Percentiles rank a stretch among this genome's conserved stretches.
Evolutionary conservation across 495 filamentous ascomycete genomes (phyloP).

Genomic region (Hypoxylon trugodes): DNA sequence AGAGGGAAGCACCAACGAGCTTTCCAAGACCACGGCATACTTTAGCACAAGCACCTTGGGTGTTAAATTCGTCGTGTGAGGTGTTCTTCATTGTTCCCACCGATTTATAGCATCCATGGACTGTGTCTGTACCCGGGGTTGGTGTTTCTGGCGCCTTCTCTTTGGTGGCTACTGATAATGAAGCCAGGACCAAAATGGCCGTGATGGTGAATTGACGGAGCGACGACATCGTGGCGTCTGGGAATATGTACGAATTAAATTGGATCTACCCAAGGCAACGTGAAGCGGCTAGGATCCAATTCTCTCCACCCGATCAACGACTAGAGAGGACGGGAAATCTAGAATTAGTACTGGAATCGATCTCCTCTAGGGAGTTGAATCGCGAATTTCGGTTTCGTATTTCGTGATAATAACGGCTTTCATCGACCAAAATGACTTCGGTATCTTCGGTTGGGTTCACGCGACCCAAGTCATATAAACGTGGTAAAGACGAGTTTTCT

Average conservation of each 20-base stretch:
- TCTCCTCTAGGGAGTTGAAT: constrained; percentile 25
- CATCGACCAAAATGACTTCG: constrained; percentile 9
- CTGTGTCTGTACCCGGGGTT: constrained; percentile 35
- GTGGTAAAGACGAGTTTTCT: constrained; percentile 7
- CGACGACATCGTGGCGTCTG: constrained; percentile 32
- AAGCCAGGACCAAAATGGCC: constrained; percentile 39
- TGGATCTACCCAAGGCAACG: constrained; percentile 5
- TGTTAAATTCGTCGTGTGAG: constrained; percentile 28
- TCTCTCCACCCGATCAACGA: constrained; percentile 41
- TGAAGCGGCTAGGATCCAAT: constrained; percentile 14
- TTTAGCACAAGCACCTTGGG: constrained; percentile 33
- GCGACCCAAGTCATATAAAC: constrained; percentile 30
- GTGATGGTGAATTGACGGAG: constrained; percentile 35
- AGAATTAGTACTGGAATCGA: constrained; percentile 12
- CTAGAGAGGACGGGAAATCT: constrained; percentile 36
- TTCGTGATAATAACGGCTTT: constrained; percentile 10
- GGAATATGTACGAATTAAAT: background rate
- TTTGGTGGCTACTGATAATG: constrained; percentile 14
- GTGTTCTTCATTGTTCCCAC: constrained; percentile 34
- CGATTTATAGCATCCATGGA: constrained; percentile 43
- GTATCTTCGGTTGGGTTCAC: constrained; percentile 5
- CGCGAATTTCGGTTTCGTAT: constrained; percentile 13
- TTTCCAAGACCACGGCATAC: constrained; percentile 25
- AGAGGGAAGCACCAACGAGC: constrained; percentile 31
- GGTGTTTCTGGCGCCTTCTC: constrained; percentile 27